Evolutionary conservation across 768 basidiomycete species (phyloP).

Genomic region (Tulasnella sp.): DNA sequence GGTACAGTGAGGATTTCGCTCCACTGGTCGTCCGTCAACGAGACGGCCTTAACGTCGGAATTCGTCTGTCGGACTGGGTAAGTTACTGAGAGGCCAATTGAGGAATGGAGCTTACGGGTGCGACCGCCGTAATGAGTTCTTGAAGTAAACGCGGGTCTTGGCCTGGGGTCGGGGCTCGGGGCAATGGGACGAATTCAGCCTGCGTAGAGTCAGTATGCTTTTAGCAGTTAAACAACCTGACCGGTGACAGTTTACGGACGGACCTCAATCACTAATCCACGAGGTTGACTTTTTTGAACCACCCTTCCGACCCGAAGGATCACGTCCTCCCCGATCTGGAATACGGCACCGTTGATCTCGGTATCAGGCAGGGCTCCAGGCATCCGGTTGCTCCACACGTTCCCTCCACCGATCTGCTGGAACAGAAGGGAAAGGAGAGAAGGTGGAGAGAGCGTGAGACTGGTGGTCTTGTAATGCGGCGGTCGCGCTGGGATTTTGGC

Average conservation of each 20-base stretch:
- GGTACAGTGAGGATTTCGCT: not conserved
- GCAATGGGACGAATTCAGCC: slow-evolving; percentile 9
- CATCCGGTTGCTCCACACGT: slow-evolving; percentile 2
- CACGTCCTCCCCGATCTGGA: slow-evolving; percentile 2
- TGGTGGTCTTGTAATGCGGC: slow-evolving; percentile 1
- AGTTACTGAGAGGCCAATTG: not conserved
- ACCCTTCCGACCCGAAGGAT: slow-evolving; percentile 9
- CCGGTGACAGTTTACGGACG: not conserved
- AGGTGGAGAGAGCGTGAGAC: slow-evolving; percentile 8
- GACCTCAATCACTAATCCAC: slow-evolving; percentile 7
- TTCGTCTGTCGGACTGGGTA: not conserved
- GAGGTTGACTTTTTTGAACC: not conserved
- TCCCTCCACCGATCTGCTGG: slow-evolving; percentile 5
- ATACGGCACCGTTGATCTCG: slow-evolving; percentile 5
- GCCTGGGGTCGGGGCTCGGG: not conserved
- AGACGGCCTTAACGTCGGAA: slow-evolving; percentile 3
- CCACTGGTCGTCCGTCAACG: slow-evolving; percentile 9
- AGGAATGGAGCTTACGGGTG: not conserved
- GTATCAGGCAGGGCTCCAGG: not conserved
- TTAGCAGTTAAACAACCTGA: not conserved
- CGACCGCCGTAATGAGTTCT: not conserved
- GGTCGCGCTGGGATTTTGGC: not conserved
- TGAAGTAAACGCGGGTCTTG: not conserved
- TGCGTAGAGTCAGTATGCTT: not conserved
- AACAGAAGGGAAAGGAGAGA: not conserved